Conservation (phyloP, 1,284 basidiomycete genomes). For the Rhizopogon parksii region DNA sequence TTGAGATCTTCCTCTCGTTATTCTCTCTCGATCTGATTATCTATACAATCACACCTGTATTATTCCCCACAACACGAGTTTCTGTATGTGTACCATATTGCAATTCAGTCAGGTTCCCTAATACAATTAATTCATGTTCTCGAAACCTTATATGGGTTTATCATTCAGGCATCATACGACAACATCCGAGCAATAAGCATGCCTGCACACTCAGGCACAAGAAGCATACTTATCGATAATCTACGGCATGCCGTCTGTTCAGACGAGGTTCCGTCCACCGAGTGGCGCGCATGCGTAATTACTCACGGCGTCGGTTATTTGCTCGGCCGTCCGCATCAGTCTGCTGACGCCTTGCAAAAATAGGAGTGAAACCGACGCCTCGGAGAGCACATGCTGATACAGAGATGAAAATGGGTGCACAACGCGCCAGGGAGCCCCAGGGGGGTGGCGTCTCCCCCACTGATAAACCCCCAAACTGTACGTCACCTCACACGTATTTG, state of each 20-base stretch:
- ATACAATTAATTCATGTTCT: not conserved
- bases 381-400: too few species aligned
- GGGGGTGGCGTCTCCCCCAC: too few species aligned
- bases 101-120: not conserved
- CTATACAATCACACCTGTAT: constrained; percentile 23
- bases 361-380: not conserved
- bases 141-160: not conserved
- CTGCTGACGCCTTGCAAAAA: not conserved
- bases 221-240: not conserved
- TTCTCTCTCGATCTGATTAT: not conserved
- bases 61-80: constrained; percentile 12
- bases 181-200: not conserved
- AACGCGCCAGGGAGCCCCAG: too few species aligned
- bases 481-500: not conserved
- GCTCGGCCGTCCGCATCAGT: not conserved
- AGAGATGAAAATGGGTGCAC: too few species aligned
- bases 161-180: not conserved
- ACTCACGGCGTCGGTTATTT: not conserved
- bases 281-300: not conserved
- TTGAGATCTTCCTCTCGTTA: constrained; percentile 3
- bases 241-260: not conserved
- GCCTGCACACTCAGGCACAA: not conserved
- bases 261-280: not conserved
- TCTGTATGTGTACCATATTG: not conserved
- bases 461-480: not conserved